Evolutionary conservation across 2,329 filamentous ascomycete species (phyloP).

Genomic region (Leptodontidium sp.): DNA sequence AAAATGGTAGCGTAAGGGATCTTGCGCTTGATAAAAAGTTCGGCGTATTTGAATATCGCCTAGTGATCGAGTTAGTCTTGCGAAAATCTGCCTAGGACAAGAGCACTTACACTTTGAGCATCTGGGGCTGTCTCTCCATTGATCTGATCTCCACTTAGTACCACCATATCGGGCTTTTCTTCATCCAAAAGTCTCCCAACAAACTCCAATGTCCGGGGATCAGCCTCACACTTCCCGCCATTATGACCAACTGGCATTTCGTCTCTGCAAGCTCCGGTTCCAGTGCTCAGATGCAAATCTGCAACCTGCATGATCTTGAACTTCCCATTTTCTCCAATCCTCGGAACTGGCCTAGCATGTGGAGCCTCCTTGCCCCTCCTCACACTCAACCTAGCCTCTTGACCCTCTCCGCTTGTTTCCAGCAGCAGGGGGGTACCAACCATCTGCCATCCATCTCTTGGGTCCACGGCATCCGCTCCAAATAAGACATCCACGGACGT

Average conservation of each 20-base stretch:
- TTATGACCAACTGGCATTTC: conserved; percentile 78
- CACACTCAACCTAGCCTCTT: conserved; percentile 79
- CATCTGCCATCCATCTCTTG: conserved; percentile 84
- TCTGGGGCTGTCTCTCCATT: conserved; percentile 94
- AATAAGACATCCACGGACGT: conserved; percentile 77
- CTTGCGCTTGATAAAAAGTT: conserved; percentile 83
- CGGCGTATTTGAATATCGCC: conserved; percentile 93
- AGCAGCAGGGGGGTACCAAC: conserved; percentile 78
- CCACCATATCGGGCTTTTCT: conserved; percentile 91
- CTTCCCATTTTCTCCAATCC: conserved; percentile 86
- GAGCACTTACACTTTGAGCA: conserved; percentile 75
- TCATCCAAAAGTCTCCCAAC: conserved; percentile 84
- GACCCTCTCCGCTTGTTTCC: conserved; percentile 65
- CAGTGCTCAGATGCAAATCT: conserved; percentile 94
- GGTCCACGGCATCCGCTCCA: conserved; percentile 83
- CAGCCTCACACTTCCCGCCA: conserved; percentile 85
- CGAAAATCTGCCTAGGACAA: background rate
- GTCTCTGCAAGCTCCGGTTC: conserved; percentile 84
- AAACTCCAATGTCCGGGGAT: conserved; percentile 91
- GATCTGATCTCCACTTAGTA: conserved; percentile 92
- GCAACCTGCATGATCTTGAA: conserved; percentile 98
- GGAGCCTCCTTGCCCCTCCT: conserved; percentile 74
- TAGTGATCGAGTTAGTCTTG: conserved; percentile 47
- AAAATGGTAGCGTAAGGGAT: conserved; percentile 96
- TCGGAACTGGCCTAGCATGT: conserved; percentile 73